These are phyloP conservation scores for Pythium angustatum DNA, from an alignment of 352 stramenopile genomes.

Conservation along the genomic window DNA sequence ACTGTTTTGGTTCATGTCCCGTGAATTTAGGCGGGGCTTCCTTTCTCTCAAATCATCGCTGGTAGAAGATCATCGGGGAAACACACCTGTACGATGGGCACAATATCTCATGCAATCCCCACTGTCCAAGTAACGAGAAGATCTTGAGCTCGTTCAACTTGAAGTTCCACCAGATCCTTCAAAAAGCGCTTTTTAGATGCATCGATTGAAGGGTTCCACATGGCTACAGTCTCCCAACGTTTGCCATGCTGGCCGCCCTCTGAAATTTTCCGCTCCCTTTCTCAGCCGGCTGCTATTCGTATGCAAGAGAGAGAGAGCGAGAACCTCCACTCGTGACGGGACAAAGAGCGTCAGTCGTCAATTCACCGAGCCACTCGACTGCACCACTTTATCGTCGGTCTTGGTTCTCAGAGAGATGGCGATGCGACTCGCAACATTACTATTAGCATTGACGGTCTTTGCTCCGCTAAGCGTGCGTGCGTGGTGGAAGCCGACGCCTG, in stretches of 20 bases:
- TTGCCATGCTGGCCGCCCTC: neutral
- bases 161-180: neutral
- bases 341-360: too few species aligned
- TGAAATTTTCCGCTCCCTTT: neutral
- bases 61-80: neutral
- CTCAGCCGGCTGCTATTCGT: neutral
- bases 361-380: too few species aligned
- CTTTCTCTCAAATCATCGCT: too few species aligned
- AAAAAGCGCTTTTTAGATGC: neutral
- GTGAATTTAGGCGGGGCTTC: too few species aligned
- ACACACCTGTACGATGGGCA: too few species aligned
- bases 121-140: too few species aligned
- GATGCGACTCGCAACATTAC: neutral
- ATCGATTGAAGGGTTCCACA: neutral
- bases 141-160: neutral
- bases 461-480: neutral
- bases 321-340: too few species aligned
- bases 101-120: too few species aligned
- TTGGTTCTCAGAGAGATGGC: neutral
- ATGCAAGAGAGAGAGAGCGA: too few species aligned
- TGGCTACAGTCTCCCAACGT: neutral
- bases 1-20: neutral
- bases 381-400: too few species aligned
- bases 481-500: constrained; percentile 40
- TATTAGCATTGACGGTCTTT: neutral